phyloP scores from a whole-genome alignment of 371 early-diverging fungal genomes.

The Apophysomyces sp. region DNA sequence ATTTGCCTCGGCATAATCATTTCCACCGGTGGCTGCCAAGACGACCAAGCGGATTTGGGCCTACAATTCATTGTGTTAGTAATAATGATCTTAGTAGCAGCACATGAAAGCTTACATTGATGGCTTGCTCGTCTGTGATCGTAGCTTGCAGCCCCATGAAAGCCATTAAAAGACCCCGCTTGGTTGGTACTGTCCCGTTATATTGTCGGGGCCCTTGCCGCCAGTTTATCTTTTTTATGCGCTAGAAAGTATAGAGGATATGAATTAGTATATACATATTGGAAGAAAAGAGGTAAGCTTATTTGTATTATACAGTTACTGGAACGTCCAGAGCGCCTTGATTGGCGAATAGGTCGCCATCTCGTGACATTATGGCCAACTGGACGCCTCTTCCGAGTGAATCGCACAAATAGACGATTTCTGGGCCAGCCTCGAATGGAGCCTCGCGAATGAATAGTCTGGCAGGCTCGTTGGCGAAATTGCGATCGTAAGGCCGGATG shows the following conservation, averaged over 20 bases:
- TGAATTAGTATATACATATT: neutral
- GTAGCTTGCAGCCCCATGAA: neutral
- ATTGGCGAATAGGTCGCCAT: slow-evolving; percentile 8
- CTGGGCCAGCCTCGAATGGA: slow-evolving; percentile 7
- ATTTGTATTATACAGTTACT: too few relatives aligned
- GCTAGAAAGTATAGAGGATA: neutral
- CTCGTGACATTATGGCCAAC: slow-evolving; percentile 4
- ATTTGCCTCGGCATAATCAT: slow-evolving; percentile 13
- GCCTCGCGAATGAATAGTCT: neutral
- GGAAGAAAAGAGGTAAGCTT: neutral
- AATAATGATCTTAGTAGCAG: neutral
- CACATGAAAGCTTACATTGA: neutral
- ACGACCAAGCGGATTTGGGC: slow-evolving; percentile 1
- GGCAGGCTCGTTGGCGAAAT: neutral
- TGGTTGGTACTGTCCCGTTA: neutral
- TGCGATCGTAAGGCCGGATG: neutral
- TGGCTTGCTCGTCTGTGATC: neutral
- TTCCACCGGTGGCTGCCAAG: slow-evolving; percentile 7
- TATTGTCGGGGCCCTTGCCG: neutral
- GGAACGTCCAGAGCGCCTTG: slow-evolving; percentile 6
- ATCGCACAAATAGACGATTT: slow-evolving; percentile 5
- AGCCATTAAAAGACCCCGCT: neutral
- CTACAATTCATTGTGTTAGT: neutral
- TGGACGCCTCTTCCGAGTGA: neutral
- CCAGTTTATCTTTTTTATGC: neutral